A percentile compares a stretch with the other conserved stretches of the same genome.
These are phyloP conservation scores for Lupinus albus DNA, from an alignment of 306 rosid species.

Conservation along the genomic window DNA sequence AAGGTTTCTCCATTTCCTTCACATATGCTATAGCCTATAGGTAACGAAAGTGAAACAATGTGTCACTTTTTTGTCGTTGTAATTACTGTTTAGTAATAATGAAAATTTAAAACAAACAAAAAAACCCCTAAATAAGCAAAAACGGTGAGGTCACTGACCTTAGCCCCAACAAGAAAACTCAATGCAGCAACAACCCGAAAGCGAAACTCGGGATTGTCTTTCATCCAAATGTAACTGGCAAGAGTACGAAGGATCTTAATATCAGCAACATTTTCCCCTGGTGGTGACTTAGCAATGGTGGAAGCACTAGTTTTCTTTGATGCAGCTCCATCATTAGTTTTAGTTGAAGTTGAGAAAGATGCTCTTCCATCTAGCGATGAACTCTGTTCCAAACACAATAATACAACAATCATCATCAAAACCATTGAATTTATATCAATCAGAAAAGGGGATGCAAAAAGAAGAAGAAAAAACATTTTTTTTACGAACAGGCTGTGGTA, in stretches of 20 bases:
- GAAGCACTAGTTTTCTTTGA: slow-evolving; percentile 37
- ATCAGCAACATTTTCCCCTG: slow-evolving; percentile 45
- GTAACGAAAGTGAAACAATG: too few species aligned
- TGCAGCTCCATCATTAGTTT: slow-evolving; percentile 43
- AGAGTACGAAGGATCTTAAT: slow-evolving; percentile 74
- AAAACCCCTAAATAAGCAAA: background rate
- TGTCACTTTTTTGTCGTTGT: too few species aligned
- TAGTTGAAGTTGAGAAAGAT: slow-evolving; percentile 49
- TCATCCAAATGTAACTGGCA: slow-evolving; percentile 93
- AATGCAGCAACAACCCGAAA: slow-evolving; percentile 77
- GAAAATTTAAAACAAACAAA: too few species aligned
- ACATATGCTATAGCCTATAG: too few species aligned
- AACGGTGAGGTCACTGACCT: slow-evolving; percentile 49
- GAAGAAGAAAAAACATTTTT: slow-evolving; percentile 25
- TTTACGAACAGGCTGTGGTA: slow-evolving; percentile 44
- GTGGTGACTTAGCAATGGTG: slow-evolving; percentile 31
- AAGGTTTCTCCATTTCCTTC: too few species aligned
- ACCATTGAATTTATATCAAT: slow-evolving; percentile 29
- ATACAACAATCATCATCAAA: slow-evolving; percentile 29
- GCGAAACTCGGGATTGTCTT: slow-evolving; percentile 75
- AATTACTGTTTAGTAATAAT: too few species aligned
- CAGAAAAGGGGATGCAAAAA: background rate
- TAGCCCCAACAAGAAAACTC: slow-evolving; percentile 88
- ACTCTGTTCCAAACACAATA: slow-evolving; percentile 42
- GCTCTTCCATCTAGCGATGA: slow-evolving; percentile 46